These are phyloP conservation scores for Sanghuangporus sanghuang DNA, from an alignment of 1,284 basidiomycete genomes.

Conservation along the genomic window DNA sequence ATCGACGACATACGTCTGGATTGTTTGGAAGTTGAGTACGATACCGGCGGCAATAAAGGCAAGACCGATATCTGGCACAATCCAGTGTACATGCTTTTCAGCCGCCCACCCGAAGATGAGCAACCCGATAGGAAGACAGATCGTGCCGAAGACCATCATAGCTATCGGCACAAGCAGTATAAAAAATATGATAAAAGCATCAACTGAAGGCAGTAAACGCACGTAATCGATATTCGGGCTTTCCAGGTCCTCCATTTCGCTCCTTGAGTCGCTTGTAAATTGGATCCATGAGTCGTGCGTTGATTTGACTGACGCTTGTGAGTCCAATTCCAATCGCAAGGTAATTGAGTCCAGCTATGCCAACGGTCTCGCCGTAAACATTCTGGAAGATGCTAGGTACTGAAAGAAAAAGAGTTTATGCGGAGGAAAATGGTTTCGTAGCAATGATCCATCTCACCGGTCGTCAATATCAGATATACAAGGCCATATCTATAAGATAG, in stretches of 20 bases:
- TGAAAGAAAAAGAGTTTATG: not conserved
- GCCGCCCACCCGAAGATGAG: constrained; percentile 66
- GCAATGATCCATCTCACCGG: not conserved
- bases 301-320: constrained; percentile 47
- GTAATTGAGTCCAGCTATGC: constrained; percentile 48
- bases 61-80: constrained; percentile 61
- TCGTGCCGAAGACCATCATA: constrained; percentile 52
- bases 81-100: constrained; percentile 53
- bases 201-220: constrained; percentile 22
- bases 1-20: constrained; percentile 63
- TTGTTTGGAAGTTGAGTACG: constrained; percentile 51
- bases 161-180: constrained; percentile 32
- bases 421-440: constrained; percentile 24
- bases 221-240: constrained; percentile 55
- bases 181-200: not conserved
- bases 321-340: constrained; percentile 59
- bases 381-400: constrained; percentile 49
- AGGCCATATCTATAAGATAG: constrained; percentile 20
- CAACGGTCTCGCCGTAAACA: constrained; percentile 41
- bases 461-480: constrained; percentile 48
- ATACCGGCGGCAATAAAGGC: constrained; percentile 47
- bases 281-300: constrained; percentile 50
- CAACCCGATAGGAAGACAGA: constrained; percentile 53
- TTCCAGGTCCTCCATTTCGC: constrained; percentile 47
- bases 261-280: constrained; percentile 48